Percentiles rank a stretch among this genome's conserved stretches.
These are phyloP conservation scores for Fomitopsis pulvina DNA, from an alignment of 768 basidiomycete genomes.

Conservation along the genomic window DNA sequence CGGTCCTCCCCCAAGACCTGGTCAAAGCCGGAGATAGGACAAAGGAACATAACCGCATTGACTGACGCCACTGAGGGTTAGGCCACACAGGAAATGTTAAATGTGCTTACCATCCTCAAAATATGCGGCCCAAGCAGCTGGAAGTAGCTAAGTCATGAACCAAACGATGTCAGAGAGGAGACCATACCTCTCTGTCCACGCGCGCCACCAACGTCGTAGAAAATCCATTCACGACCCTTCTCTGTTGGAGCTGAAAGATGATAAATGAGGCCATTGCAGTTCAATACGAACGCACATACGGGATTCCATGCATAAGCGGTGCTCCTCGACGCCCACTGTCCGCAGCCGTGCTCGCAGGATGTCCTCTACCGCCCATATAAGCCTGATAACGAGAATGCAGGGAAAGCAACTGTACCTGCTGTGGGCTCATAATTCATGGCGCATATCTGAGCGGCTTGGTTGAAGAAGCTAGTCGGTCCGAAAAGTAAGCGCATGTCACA, in stretches of 20 bases:
- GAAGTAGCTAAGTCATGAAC: neutral
- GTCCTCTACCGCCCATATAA: constrained; percentile 35
- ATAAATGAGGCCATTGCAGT: neutral
- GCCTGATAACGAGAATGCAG: neutral
- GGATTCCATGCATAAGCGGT: constrained; percentile 44
- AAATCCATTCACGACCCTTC: constrained; percentile 43
- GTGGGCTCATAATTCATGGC: constrained; percentile 45
- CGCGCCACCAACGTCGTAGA: constrained; percentile 64
- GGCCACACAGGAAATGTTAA: neutral
- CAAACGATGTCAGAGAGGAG: too few relatives aligned
- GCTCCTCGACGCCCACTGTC: constrained; percentile 61
- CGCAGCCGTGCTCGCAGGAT: constrained; percentile 58
- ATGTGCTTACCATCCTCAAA: constrained; percentile 51
- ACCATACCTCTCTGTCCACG: constrained; percentile 46
- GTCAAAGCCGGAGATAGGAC: constrained; percentile 59
- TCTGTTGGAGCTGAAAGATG: constrained; percentile 2
- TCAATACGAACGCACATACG: constrained; percentile 21
- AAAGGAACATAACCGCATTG: constrained; percentile 60
- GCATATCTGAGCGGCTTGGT: constrained; percentile 46
- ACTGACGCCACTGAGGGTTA: constrained; percentile 27
- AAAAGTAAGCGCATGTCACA: neutral
- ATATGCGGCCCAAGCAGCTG: constrained; percentile 63
- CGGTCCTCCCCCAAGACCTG: constrained; percentile 53
- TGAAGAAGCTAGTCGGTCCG: constrained; percentile 46
- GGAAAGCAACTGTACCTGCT: neutral